Evolutionary conservation across 805 yeast species (phyloP).

Genomic region (Jamesozyma hellenica): DNA sequence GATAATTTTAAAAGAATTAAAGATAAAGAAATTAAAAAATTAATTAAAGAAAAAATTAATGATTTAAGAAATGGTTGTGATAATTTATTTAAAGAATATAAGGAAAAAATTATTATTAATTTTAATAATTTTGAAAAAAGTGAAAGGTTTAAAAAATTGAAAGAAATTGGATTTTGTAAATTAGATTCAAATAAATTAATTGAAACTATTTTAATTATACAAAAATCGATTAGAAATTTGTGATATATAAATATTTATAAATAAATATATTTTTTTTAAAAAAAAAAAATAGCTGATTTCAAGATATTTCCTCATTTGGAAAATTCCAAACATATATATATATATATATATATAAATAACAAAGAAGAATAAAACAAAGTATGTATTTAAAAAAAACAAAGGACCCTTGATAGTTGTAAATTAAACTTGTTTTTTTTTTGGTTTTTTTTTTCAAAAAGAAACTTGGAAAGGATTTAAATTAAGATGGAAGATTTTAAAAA

Average conservation of each 20-base stretch:
- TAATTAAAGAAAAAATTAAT: constrained; percentile 13
- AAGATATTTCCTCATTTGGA: constrained; percentile 6
- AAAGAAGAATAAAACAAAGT: neutral
- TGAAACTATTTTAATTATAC: constrained; percentile 8
- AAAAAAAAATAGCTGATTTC: too few relatives aligned
- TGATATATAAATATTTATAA: neutral
- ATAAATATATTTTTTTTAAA: neutral
- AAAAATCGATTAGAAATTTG: constrained; percentile 15
- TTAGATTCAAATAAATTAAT: constrained; percentile 5
- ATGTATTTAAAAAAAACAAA: neutral
- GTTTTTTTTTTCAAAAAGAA: too few relatives aligned
- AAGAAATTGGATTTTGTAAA: constrained; percentile 8
- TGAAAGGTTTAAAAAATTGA: constrained; percentile 3
- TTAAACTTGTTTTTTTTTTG: too few relatives aligned
- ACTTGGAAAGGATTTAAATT: too few relatives aligned
- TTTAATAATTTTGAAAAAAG: constrained; percentile 6
- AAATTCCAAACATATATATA: constrained; percentile 5
- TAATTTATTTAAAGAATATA: constrained; percentile 9
- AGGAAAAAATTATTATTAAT: constrained; percentile 1
- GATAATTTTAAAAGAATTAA: constrained; percentile 21
- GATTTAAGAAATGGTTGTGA: constrained; percentile 19
- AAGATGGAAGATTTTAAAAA: constrained; percentile 10
- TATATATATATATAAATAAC: neutral
- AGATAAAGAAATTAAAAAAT: constrained; percentile 10
- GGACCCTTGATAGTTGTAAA: neutral